Base-by-base conservation (phyloP, 2,329 filamentous ascomycete species). In the Talaromyces islandicus region DNA sequence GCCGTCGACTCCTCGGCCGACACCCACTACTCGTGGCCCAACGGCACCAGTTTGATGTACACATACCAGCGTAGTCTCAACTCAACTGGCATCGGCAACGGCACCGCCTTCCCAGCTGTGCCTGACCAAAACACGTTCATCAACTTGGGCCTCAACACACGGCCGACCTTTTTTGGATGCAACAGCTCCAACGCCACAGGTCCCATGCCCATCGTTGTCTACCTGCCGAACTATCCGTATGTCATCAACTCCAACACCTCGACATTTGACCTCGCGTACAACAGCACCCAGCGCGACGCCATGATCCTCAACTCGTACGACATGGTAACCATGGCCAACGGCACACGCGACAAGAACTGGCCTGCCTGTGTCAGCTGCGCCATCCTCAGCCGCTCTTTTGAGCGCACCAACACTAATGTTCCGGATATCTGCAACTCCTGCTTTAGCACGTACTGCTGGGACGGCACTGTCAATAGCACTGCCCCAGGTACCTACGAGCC, bases 301-400 rank as follows among this genome's bases (percentile, higher is more conserved):
- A 90, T 96, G 70, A 91, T 99, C 69, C 74, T 84, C 65, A 97
- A 99, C 76, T 93, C 91, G 21, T 94, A 89, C 77, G 85, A 94
- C 66, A 85, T 88, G 19, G 92, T 85, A 2, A 97, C 92, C 0
- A 88, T 89, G 79, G 91, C 85, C 56, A 97, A 97, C 76, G 85
- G 82, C 55, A 92, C 91, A 0, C 71, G 87, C 3, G 88, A 95
- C 71, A 67, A 75, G 3, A 75, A 88, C 64, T 99, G 94, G 93
- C 81, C 88, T 0, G 81, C 85, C 1, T 99, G 93, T 67, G 88
- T 96, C 4, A 91, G 88, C 24, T 99, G 94, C 75, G 94, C 93
- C 5, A 87, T 96, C 43, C 81, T 97, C 17, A 85, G 83, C 57
- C 85, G 93, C 63, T 91, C 88, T 66, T 84, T 94, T 65, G 80